phyloP scores from a whole-genome alignment of 2,329 filamentous ascomycete genomes.

The Trematosphaeria pertusa region DNA sequence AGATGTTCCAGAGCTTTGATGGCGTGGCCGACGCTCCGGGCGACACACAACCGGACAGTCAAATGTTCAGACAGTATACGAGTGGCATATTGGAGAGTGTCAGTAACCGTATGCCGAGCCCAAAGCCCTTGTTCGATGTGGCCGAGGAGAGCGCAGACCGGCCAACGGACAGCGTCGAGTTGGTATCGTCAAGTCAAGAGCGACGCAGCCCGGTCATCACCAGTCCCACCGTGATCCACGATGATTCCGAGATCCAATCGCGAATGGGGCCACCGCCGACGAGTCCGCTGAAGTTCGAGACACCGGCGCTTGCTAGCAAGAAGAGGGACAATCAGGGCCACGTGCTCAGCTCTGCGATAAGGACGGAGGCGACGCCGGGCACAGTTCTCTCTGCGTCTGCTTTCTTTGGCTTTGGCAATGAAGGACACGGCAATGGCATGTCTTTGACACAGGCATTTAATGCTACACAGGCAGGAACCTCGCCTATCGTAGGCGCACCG shows the following conservation, averaged over 20 bases:
- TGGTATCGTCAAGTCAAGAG: constrained; percentile 36
- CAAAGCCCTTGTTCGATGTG: constrained; percentile 19
- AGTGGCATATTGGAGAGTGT: constrained; percentile 32
- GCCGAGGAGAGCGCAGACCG: constrained; percentile 21
- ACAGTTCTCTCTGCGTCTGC: constrained; percentile 45
- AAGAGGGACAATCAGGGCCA: constrained; percentile 50
- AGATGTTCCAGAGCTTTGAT: constrained; percentile 48
- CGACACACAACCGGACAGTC: constrained; percentile 57
- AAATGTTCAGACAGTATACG: constrained; percentile 52
- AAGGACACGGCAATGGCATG: constrained; percentile 38
- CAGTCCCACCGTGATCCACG: constrained; percentile 38
- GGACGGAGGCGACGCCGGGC: constrained; percentile 51
- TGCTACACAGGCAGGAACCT: constrained; percentile 54
- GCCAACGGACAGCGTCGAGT: constrained; percentile 27
- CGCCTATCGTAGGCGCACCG: constrained; percentile 45
- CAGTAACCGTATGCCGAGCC: constrained; percentile 22
- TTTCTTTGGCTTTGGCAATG: constrained; percentile 44
- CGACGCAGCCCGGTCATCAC: constrained; percentile 31
- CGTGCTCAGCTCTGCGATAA: constrained; percentile 48
- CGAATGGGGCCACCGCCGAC: constrained; percentile 28
- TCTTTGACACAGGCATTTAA: constrained; percentile 56
- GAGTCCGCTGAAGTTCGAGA: constrained; percentile 49
- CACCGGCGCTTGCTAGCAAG: constrained; percentile 50
- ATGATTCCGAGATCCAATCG: constrained; percentile 29
- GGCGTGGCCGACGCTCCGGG: constrained; percentile 46